Percentiles rank a stretch among this genome's conserved stretches.
These are phyloP conservation scores for Chaetomiaceae sp. DNA, from an alignment of 2,329 filamentous ascomycete species.

Conservation along the genomic window DNA sequence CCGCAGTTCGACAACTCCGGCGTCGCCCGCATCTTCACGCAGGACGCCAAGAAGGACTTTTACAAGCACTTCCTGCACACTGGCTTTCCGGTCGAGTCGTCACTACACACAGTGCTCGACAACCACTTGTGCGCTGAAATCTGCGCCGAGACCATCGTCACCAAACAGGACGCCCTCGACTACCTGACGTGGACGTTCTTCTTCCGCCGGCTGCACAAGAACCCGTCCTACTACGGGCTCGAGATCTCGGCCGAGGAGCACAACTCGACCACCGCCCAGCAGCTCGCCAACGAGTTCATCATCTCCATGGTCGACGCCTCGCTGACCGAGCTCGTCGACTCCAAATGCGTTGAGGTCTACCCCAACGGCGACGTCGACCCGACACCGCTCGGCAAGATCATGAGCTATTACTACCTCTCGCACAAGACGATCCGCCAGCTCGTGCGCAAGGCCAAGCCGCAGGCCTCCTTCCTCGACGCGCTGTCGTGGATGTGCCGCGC, in stretches of 20 bases:
- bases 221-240: constrained; percentile 94
- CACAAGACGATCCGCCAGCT: constrained; percentile 91
- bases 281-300: constrained; percentile 90
- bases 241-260: constrained; percentile 91
- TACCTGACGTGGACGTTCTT: constrained; percentile 99
- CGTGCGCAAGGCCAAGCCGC: constrained; percentile 65
- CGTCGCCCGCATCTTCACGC: constrained; percentile 94
- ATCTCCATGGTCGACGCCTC: constrained; percentile 85
- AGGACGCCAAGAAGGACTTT: constrained; percentile 96
- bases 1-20: constrained; percentile 96
- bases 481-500: constrained; percentile 90
- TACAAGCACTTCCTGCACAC: constrained; percentile 99
- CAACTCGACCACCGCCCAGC: constrained; percentile 77
- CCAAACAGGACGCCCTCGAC: constrained; percentile 94
- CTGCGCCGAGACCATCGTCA: constrained; percentile 83
- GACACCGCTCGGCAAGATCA: constrained; percentile 92
- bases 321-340: constrained; percentile 72
- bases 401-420: constrained; percentile 98
- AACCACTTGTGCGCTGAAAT: constrained; percentile 96
- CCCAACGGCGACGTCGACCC: constrained; percentile 85
- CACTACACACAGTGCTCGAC: constrained; percentile 90
- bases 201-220: constrained; percentile 95
- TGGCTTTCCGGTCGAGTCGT: constrained; percentile 95
- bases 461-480: constrained; percentile 73
- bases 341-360: constrained; percentile 75